Percentiles rank a stretch among this genome's conserved stretches.
Conservation (phyloP, 805 yeast species). For the Ogataea pilisensis region DNA sequence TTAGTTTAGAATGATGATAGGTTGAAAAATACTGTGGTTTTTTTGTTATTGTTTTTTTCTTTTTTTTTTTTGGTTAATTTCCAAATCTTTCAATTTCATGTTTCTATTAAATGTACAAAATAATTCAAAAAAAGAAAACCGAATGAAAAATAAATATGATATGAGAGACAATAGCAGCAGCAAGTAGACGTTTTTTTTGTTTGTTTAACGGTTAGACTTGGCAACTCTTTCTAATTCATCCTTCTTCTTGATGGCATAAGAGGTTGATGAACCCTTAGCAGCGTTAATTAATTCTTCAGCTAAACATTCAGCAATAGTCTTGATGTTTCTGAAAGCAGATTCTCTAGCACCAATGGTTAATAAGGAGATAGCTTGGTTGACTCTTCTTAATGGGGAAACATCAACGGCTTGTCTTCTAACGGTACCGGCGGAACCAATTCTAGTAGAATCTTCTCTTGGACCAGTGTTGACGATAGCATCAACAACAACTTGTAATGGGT, state of each 20-base stretch:
- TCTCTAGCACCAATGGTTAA: constrained; percentile 99
- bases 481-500: constrained; percentile 99
- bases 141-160: constrained; percentile 1
- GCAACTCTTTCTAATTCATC: constrained; percentile 99
- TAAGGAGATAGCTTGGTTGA: constrained; percentile 97
- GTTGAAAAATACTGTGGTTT: no score
- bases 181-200: no score
- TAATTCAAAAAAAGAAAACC: constrained; percentile 3
- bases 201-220: constrained; percentile 96
- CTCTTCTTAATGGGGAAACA: constrained; percentile 99
- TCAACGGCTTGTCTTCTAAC: constrained; percentile 99
- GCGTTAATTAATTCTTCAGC: constrained; percentile 99
- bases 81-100: constrained; percentile 1
- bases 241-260: constrained; percentile 99
- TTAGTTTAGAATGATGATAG: no score
- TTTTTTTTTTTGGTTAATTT: background rate
- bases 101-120: constrained; percentile 12
- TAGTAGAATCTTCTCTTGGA: constrained; percentile 99
- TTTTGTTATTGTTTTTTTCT: no score
- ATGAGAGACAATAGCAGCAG: background rate
- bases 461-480: constrained; percentile 99
- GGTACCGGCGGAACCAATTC: constrained; percentile 99
- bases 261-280: constrained; percentile 99
- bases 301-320: constrained; percentile 99
- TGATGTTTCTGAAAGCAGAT: constrained; percentile 99